These are phyloP conservation scores for Phytophthora citricola DNA, from an alignment of 352 stramenopile species.

Conservation along the genomic window DNA sequence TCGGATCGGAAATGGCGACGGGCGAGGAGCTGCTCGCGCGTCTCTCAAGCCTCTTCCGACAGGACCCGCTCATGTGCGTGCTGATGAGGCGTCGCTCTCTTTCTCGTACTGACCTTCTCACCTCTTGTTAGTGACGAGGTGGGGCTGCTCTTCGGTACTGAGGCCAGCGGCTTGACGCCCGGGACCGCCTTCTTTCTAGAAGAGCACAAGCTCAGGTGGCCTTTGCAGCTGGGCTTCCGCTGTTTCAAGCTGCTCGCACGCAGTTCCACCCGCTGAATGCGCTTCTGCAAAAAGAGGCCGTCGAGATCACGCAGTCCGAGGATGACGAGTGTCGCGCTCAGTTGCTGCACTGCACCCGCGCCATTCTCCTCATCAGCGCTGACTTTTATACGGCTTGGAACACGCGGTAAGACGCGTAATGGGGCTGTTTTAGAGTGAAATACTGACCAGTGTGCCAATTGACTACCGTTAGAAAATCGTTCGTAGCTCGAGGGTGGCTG, in stretches of 20 bases:
- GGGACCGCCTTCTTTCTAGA: slow-evolving; percentile 72
- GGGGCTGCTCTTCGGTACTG: slow-evolving; percentile 66
- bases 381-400: slow-evolving; percentile 91
- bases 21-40: slow-evolving; percentile 45
- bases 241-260: slow-evolving; percentile 65
- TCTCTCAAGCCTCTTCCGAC: slow-evolving; percentile 54
- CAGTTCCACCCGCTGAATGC: slow-evolving; percentile 61
- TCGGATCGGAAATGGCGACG: slow-evolving; percentile 13
- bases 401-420: slow-evolving; percentile 47
- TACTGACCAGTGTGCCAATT: slow-evolving; percentile 2
- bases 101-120: neutral
- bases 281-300: slow-evolving; percentile 22
- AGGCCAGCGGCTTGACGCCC: slow-evolving; percentile 49
- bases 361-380: slow-evolving; percentile 75
- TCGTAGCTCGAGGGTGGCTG: slow-evolving; percentile 53
- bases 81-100: neutral
- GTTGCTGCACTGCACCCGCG: slow-evolving; percentile 62
- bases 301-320: slow-evolving; percentile 6
- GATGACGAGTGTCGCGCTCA: slow-evolving; percentile 23
- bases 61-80: slow-evolving; percentile 75
- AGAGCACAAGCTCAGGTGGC: slow-evolving; percentile 83
- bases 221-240: slow-evolving; percentile 50
- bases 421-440: neutral
- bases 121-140: slow-evolving; percentile 68
- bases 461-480: slow-evolving; percentile 51